These are phyloP conservation scores for Xylaria nigripes DNA, from an alignment of 495 filamentous ascomycete genomes.

Conservation along the genomic window DNA sequence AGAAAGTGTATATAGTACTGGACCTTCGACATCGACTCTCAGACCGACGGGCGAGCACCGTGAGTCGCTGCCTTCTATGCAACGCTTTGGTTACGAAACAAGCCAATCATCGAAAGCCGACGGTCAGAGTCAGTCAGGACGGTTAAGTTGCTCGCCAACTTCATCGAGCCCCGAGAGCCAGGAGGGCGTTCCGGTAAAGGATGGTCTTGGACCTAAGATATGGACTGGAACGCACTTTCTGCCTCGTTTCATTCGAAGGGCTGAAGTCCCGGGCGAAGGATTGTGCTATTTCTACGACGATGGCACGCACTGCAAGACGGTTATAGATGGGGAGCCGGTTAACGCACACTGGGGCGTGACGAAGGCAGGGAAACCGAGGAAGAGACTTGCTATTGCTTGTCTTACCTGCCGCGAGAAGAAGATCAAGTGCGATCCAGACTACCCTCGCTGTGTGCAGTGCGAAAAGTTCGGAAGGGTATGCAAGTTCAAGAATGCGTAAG, in stretches of 20 bases:
- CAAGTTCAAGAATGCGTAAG: slow-evolving; percentile 83
- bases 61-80: slow-evolving; percentile 21
- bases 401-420: slow-evolving; percentile 92
- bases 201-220: slow-evolving; percentile 51
- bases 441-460: slow-evolving; percentile 79
- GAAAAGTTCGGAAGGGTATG: slow-evolving; percentile 80
- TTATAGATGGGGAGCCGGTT: slow-evolving; percentile 76
- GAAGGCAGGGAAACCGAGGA: slow-evolving; percentile 85
- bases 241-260: slow-evolving; percentile 49
- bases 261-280: slow-evolving; percentile 67
- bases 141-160: slow-evolving; percentile 29
- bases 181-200: slow-evolving; percentile 40
- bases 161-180: slow-evolving; percentile 31
- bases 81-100: slow-evolving; percentile 17
- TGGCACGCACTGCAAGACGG: slow-evolving; percentile 70
- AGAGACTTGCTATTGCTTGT: slow-evolving; percentile 81
- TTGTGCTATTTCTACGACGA: slow-evolving; percentile 84
- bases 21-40: slow-evolving; percentile 19
- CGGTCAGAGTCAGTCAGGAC: slow-evolving; percentile 12
- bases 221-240: slow-evolving; percentile 54
- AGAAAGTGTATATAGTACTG: slow-evolving; percentile 27
- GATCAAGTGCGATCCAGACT: slow-evolving; percentile 88
- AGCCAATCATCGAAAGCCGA: slow-evolving; percentile 20
- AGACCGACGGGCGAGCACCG: slow-evolving; percentile 17
- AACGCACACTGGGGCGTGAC: slow-evolving; percentile 91